Conservation (phyloP, 2,329 filamentous ascomycete genomes). For the Clonostachys rosea region DNA sequence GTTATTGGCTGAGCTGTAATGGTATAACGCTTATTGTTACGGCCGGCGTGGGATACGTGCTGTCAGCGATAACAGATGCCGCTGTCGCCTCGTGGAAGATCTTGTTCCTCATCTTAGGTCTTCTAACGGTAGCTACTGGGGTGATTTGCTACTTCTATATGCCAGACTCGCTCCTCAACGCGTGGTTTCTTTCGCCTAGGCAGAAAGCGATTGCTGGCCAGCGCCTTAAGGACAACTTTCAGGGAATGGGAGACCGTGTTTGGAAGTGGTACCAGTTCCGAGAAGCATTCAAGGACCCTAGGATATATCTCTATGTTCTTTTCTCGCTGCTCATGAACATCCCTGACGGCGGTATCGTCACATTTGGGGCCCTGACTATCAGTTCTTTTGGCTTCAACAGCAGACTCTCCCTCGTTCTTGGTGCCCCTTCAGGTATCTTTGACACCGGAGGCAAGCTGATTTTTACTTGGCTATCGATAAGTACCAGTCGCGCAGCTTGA, state of each 20-base stretch:
- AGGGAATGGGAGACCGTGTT: slow-evolving; percentile 23
- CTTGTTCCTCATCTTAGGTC: slow-evolving; percentile 11
- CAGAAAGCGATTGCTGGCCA: slow-evolving; percentile 56
- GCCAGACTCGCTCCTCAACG: slow-evolving; percentile 5
- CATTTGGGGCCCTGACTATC: slow-evolving; percentile 53
- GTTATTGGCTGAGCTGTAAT: background rate
- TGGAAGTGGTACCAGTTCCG: slow-evolving; percentile 30
- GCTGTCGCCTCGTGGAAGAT: slow-evolving; percentile 8
- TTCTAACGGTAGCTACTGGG: slow-evolving; percentile 8
- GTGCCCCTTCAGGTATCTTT: slow-evolving; percentile 53
- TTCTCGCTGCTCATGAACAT: slow-evolving; percentile 42
- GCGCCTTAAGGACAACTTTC: slow-evolving; percentile 42
- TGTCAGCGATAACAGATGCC: slow-evolving; percentile 20
- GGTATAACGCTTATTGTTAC: background rate
- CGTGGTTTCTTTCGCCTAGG: slow-evolving; percentile 24
- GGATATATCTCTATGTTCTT: slow-evolving; percentile 29
- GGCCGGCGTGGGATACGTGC: slow-evolving; percentile 14
- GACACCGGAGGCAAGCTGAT: slow-evolving; percentile 10
- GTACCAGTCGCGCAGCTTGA: slow-evolving; percentile 12
- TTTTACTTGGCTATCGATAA: slow-evolving; percentile 15
- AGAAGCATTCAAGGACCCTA: slow-evolving; percentile 24
- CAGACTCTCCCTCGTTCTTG: slow-evolving; percentile 50
- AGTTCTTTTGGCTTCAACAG: slow-evolving; percentile 48
- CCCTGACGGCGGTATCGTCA: slow-evolving; percentile 48
- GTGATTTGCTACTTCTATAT: slow-evolving; percentile 5